A percentile compares a stretch with the other conserved stretches of the same genome.
Evolutionary conservation across 495 filamentous ascomycete genomes (phyloP).

Genomic region (Talaromyces proteolyticus): DNA sequence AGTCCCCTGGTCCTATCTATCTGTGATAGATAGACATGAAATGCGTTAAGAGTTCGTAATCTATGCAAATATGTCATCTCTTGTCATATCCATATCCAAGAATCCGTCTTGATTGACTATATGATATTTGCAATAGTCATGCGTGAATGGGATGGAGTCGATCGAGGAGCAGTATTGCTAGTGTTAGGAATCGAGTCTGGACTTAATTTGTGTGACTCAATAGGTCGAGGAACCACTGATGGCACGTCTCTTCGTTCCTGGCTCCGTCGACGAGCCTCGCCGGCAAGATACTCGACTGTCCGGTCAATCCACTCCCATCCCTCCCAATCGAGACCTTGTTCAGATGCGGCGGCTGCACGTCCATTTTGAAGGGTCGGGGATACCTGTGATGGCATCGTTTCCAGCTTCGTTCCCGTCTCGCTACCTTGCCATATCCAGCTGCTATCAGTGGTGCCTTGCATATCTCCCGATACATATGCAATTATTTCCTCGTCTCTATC

Average conservation of each 20-base stretch:
- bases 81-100: too few relatives aligned
- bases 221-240: conserved; percentile 8
- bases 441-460: conserved; percentile 75
- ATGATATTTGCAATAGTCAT: conserved; percentile 84
- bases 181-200: conserved; percentile 29
- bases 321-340: conserved; percentile 33
- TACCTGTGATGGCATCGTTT: conserved; percentile 15
- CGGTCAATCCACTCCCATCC: conserved; percentile 50
- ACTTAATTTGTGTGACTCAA: conserved; percentile 18
- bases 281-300: conserved; percentile 39
- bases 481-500: conserved; percentile 88
- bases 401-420: conserved; percentile 42
- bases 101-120: conserved; percentile 9
- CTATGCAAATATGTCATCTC: too few relatives aligned
- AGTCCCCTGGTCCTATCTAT: too few relatives aligned
- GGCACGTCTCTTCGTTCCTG: conserved; percentile 11
- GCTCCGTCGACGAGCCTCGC: conserved; percentile 27
- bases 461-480: conserved; percentile 80
- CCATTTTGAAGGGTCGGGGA: conserved; percentile 5
- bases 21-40: too few relatives aligned
- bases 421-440: conserved; percentile 83
- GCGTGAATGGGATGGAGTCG: conserved; percentile 42
- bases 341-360: background rate
- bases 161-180: conserved; percentile 29
- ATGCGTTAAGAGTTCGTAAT: too few relatives aligned